phyloP scores from a whole-genome alignment of 345 rosid genomes.

The Syzygium jambos region DNA sequence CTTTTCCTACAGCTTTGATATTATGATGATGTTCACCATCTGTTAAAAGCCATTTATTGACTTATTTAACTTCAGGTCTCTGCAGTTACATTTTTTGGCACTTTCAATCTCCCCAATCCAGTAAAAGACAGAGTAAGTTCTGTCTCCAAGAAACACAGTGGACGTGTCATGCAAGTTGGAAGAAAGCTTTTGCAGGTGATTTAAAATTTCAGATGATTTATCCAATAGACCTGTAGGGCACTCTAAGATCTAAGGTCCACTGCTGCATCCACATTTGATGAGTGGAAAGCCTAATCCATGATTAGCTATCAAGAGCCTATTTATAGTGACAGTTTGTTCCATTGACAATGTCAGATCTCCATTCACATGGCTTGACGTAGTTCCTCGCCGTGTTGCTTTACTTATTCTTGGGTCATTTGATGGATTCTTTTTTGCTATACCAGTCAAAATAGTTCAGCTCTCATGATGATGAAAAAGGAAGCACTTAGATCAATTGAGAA shows the following conservation, averaged over 20 bases:
- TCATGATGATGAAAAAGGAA: not conserved
- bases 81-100: slow-evolving; percentile 40
- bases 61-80: slow-evolving; percentile 37
- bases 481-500: not conserved
- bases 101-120: slow-evolving; percentile 25
- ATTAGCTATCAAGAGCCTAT: not conserved
- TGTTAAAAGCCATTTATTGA: not conserved
- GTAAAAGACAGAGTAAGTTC: slow-evolving; percentile 8
- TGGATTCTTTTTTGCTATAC: not conserved
- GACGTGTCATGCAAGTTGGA: slow-evolving; percentile 32
- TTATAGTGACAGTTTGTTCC: not conserved
- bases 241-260: not conserved
- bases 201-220: not conserved
- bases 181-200: slow-evolving; percentile 70
- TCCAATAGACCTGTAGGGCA: not conserved
- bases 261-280: not conserved
- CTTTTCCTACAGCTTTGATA: not conserved
- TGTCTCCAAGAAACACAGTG: slow-evolving; percentile 23
- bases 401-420: not conserved
- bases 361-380: not conserved
- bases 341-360: not conserved
- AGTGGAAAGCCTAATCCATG: not conserved
- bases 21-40: not conserved
- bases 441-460: not conserved
- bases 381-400: not conserved